Evolutionary conservation across 805 yeast genomes (phyloP).

Genomic region (Saccharomyces jurei): DNA sequence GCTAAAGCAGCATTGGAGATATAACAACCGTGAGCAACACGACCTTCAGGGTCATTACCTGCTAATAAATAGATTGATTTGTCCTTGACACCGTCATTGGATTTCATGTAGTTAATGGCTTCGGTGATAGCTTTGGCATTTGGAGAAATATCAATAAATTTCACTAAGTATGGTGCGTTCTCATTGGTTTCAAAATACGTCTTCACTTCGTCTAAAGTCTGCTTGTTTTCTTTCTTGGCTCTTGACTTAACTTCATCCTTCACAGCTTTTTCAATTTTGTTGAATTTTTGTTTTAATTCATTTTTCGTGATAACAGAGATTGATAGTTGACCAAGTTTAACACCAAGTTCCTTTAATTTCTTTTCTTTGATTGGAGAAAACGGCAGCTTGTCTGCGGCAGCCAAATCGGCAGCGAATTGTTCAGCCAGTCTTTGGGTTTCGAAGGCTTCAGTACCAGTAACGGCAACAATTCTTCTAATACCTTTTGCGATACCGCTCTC

Average conservation of each 20-base stretch:
- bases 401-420: constrained; percentile 58
- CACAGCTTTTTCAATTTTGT: constrained; percentile 72
- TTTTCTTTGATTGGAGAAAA: constrained; percentile 76
- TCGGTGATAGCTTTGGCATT: constrained; percentile 93
- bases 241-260: constrained; percentile 81
- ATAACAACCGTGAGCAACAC: constrained; percentile 94
- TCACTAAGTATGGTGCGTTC: constrained; percentile 52
- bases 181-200: constrained; percentile 51
- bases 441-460: constrained; percentile 84
- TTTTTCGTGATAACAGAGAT: constrained; percentile 78
- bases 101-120: constrained; percentile 76
- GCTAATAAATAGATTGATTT: constrained; percentile 76
- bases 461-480: constrained; percentile 95
- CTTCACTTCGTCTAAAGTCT: constrained; percentile 69
- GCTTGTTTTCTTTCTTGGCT: constrained; percentile 82
- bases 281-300: constrained; percentile 63
- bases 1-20: constrained; percentile 62
- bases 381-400: constrained; percentile 51
- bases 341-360: constrained; percentile 74
- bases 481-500: constrained; percentile 99
- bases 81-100: constrained; percentile 49
- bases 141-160: constrained; percentile 60
- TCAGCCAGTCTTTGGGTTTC: constrained; percentile 80
- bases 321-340: constrained; percentile 69
- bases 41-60: constrained; percentile 52